Base-by-base conservation (phyloP, 345 rosid species). In the Populus ilicifolia region DNA sequence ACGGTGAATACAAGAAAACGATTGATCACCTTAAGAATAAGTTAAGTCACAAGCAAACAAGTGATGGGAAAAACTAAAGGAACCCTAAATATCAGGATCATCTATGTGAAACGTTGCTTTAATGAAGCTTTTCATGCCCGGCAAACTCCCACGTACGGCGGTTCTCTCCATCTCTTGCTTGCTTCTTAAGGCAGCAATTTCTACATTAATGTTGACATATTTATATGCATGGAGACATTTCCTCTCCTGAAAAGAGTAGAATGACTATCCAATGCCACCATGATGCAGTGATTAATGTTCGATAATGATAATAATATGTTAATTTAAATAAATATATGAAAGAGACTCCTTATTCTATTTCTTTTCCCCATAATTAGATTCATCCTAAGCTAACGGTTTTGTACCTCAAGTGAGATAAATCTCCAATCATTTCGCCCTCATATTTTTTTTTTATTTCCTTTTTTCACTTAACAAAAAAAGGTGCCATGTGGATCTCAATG, bases 41-140 rank as follows among this genome's bases (percentile, higher is more conserved):
- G 85, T 74, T 69, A 84, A 71, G 83, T 82, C 87, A 54, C 83
- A 70, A 74, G 75, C 81, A 81, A 46, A 74, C 83, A 73, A 73
- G 75, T 50, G 80, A 61, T 71, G 16, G 50, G 64, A 75, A 71
- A 50, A 75, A 43, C 16, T 48, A 38, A 56, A 68, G 18, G 75
- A 65, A 70, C 46, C 75, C 35, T 29, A 36, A 62, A 52, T 80
- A 75, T 75, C 75, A 70, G 13, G 13, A 65, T 80, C 75, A 67
- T 41, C 20, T n/a, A 46, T 41, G 13, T 69, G 33, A 23, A 12
- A 44, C 7, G 70, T 74, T n/a, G 70, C 66, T 66, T 62, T n/a
- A 36, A 23, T 3, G 21, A 73, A 27, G 12, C 36, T 71, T 69
- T 6, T 77, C 69, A 41, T 48, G n/a, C 29, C 70, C 75, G 67